Evolutionary conservation across 2,329 filamentous ascomycete genomes (phyloP).

Genomic region (Verticillium dahliae): DNA sequence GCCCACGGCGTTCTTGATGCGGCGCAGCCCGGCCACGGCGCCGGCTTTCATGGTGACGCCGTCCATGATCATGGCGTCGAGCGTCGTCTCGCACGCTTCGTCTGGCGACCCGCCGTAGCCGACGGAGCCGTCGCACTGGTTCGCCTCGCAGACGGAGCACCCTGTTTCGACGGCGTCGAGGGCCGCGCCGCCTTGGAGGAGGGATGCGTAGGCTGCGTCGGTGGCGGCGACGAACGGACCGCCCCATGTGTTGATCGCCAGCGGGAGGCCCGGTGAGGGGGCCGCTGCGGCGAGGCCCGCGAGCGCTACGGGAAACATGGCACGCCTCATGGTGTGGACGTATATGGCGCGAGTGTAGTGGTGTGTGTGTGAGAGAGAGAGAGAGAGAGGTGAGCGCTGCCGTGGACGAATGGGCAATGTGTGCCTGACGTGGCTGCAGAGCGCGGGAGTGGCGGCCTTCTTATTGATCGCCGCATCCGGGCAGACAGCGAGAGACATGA

Average conservation of each 20-base stretch:
- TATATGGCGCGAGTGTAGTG: neutral
- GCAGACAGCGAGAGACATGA: neutral
- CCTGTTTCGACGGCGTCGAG: constrained; percentile 47
- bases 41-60: constrained; percentile 45
- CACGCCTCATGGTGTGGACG: neutral
- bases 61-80: constrained; percentile 55
- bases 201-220: constrained; percentile 38
- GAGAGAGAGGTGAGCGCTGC: neutral
- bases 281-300: constrained; percentile 7
- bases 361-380: neutral
- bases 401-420: neutral
- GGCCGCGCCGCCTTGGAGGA: constrained; percentile 26
- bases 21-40: constrained; percentile 43
- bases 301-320: neutral
- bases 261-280: constrained; percentile 34
- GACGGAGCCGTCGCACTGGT: constrained; percentile 48
- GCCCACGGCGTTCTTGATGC: constrained; percentile 39
- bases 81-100: constrained; percentile 49
- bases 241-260: constrained; percentile 50
- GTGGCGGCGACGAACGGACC: constrained; percentile 45
- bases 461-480: neutral
- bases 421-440: neutral
- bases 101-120: constrained; percentile 50
- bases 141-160: constrained; percentile 42
- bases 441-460: neutral